Evolutionary conservation across 2,329 filamentous ascomycete genomes (phyloP), one percentile per base, ranked within the genome.

Genomic region (Fusarium sp.): DNA sequence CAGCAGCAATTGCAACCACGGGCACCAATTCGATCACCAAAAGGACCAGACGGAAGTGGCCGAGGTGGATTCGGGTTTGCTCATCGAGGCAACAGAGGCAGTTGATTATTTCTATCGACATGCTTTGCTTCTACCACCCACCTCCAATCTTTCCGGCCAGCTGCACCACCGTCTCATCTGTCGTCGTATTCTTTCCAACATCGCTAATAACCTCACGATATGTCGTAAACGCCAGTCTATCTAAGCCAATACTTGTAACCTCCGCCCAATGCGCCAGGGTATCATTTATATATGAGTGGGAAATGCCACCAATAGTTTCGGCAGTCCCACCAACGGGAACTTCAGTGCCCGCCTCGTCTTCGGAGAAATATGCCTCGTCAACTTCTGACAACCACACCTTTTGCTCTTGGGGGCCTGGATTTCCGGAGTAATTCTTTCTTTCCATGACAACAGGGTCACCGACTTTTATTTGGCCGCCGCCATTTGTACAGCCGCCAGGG

Each of bases 401-500:
- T 82, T 97, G 95, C 82, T 95, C 93, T 69, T 91, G 89, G 8
- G 91, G 90, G 0, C 92, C 92, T 35, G 91, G 88, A 77, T 92
- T 92, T 36, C 82, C 81, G 6, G 82, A 80, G 20, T 85, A 74
- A 6, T 84, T 83, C 70, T 83, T 86, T 53, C 85, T 85, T 69
- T 86, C 86, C 45, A 86, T 77, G 15, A 91, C 83, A 18, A 90
- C 84, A 12, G 93, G 90, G 80, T 98, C 96, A 59, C 94, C 93
- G 31, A 94, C 90, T 79, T 97, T 97, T 80, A 99, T 91, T 84
- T 99, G 96, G 2, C 96, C 96, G 41, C 96, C 96, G 5, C 96
- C 96, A 77, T 99, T 99, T 61, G 96, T 99, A 84, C 96, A 99
- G 7, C 96, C 96, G n/a, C 96, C 96, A 0, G 96, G 96, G 81